Percentiles rank a stretch among this genome's conserved stretches.
Evolutionary conservation across 495 filamentous ascomycete species (phyloP).

Genomic region (Penicillium bialowiezense): DNA sequence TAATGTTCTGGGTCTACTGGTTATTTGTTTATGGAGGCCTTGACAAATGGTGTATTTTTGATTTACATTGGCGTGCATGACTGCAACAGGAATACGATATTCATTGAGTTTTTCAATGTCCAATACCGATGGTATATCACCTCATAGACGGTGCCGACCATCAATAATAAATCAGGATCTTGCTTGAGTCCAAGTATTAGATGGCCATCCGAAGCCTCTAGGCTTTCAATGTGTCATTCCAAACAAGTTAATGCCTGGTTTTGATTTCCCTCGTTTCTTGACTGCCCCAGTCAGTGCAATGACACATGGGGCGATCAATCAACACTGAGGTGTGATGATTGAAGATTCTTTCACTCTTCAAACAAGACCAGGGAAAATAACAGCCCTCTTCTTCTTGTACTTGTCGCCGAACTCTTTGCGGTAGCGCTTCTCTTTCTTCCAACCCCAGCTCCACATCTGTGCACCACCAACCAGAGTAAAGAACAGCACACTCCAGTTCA

Average conservation of each 20-base stretch:
- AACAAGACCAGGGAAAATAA: slow-evolving; percentile 70
- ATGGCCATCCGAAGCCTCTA: no score
- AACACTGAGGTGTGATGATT: no score
- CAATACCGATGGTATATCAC: no score
- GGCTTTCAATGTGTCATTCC: not conserved
- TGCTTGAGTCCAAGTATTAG: no score
- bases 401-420: slow-evolving; percentile 83
- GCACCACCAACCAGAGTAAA: slow-evolving; percentile 65
- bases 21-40: not conserved
- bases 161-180: no score
- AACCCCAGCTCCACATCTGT: slow-evolving; percentile 84
- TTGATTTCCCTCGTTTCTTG: not conserved
- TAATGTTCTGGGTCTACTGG: slow-evolving; percentile 2
- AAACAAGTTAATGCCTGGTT: not conserved
- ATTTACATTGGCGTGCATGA: slow-evolving; percentile 11
- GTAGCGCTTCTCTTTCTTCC: slow-evolving; percentile 88
- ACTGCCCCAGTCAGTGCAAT: not conserved
- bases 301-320: not conserved
- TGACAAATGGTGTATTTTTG: slow-evolving; percentile 17
- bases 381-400: slow-evolving; percentile 84
- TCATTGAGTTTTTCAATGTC: slow-evolving; percentile 18
- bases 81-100: slow-evolving; percentile 12
- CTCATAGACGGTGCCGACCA: no score
- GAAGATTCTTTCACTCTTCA: slow-evolving; percentile 24
- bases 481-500: slow-evolving; percentile 70